phyloP scores from a whole-genome alignment of 805 yeast species.

The Starmerella riodocensis region DNA sequence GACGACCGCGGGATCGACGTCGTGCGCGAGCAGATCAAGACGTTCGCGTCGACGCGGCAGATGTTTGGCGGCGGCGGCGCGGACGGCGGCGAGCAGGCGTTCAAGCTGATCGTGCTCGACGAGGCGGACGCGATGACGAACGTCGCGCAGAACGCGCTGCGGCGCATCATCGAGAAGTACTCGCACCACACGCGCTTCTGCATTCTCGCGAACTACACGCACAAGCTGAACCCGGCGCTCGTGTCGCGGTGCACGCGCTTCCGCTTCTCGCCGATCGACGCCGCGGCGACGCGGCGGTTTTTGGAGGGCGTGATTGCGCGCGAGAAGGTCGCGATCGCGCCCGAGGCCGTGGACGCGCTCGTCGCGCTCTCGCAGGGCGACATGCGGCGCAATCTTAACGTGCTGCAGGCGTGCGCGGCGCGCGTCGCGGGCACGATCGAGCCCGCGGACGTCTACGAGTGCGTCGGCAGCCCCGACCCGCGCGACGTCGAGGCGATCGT shows the following conservation, averaged over 20 bases:
- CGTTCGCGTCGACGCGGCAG: slow-evolving; percentile 90
- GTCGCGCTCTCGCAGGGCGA: slow-evolving; percentile 77
- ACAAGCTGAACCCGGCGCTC: slow-evolving; percentile 88
- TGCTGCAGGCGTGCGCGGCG: slow-evolving; percentile 85
- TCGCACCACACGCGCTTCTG: slow-evolving; percentile 93
- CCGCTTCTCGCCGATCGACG: slow-evolving; percentile 71
- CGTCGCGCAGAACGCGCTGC: slow-evolving; percentile 88
- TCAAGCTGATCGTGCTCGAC: slow-evolving; percentile 82
- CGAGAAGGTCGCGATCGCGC: slow-evolving; percentile 48
- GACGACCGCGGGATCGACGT: slow-evolving; percentile 98
- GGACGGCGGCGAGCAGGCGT: slow-evolving; percentile 40
- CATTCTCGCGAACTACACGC: slow-evolving; percentile 89
- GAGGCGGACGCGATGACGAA: slow-evolving; percentile 97
- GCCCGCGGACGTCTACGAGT: slow-evolving; percentile 71
- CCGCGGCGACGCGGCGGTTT: slow-evolving; percentile 54
- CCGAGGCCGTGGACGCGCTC: slow-evolving; percentile 52
- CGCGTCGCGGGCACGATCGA: slow-evolving; percentile 51
- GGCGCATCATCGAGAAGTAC: slow-evolving; percentile 88
- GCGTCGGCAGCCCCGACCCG: slow-evolving; percentile 93
- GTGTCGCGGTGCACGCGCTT: slow-evolving; percentile 90
- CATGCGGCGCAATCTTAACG: slow-evolving; percentile 90
- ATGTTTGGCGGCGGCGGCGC: slow-evolving; percentile 39
- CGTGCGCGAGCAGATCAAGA: slow-evolving; percentile 90
- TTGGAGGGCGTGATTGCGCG: slow-evolving; percentile 52
- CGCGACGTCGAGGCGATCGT: slow-evolving; percentile 63